Evolutionary conservation across 768 basidiomycete genomes (phyloP).

Genomic region (Clavaria fumosa): DNA sequence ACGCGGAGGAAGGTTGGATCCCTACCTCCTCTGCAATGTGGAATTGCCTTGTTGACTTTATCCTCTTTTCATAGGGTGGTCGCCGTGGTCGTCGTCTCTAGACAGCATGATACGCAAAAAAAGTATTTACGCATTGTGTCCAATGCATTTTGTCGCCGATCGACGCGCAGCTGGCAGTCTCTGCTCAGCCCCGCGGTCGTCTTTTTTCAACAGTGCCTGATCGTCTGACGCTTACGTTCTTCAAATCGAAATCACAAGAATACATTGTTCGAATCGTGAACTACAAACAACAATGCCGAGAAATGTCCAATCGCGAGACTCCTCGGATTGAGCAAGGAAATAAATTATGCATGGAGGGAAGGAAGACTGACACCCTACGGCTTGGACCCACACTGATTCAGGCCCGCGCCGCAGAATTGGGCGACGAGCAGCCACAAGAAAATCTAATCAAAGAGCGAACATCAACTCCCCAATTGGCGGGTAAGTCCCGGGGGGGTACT

Average conservation of each 20-base stretch:
- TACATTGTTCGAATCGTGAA: too few species aligned
- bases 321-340: too few species aligned
- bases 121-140: slow-evolving; percentile 15
- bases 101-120: slow-evolving; percentile 12
- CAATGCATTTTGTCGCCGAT: slow-evolving; percentile 60
- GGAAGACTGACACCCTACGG: slow-evolving; percentile 3
- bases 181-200: slow-evolving; percentile 69
- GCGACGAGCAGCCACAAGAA: slow-evolving; percentile 74
- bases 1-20: slow-evolving; percentile 86
- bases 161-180: slow-evolving; percentile 77
- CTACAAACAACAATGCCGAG: too few species aligned
- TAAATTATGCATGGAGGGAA: too few species aligned
- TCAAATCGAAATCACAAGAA: too few species aligned
- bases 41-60: slow-evolving; percentile 1
- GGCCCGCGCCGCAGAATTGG: slow-evolving; percentile 74
- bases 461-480: not conserved
- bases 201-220: too few species aligned
- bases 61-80: slow-evolving; percentile 59
- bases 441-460: slow-evolving; percentile 26
- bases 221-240: too few species aligned
- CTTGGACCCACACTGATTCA: slow-evolving; percentile 44
- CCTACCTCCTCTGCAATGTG: not conserved
- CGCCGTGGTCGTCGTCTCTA: slow-evolving; percentile 94
- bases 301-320: too few species aligned
- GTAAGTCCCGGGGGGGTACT: slow-evolving; percentile 15